Conservation (phyloP, 371 early-diverging fungal species). For the Circinella umbellata region DNA sequence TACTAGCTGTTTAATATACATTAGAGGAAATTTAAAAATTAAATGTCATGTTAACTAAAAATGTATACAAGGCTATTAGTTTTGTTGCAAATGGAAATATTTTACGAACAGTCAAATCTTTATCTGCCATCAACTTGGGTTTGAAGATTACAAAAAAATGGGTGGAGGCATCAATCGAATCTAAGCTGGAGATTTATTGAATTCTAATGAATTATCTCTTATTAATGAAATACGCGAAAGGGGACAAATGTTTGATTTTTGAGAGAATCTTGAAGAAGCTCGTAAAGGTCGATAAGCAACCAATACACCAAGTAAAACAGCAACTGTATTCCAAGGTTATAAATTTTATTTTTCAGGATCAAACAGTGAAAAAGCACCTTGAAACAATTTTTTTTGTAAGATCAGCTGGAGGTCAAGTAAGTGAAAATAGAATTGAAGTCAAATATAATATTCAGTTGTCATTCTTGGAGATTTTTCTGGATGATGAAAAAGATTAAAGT, state of each 20-base stretch:
- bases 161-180: conserved; percentile 19
- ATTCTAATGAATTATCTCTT: not conserved
- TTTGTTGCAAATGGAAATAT: conserved; percentile 22
- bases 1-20: too few relatives aligned
- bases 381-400: too few relatives aligned
- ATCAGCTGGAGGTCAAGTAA: too few relatives aligned
- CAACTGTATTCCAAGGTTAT: not conserved
- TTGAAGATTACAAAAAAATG: conserved; percentile 19
- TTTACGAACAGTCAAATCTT: conserved; percentile 27
- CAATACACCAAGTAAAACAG: not conserved
- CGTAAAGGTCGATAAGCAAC: not conserved
- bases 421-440: too few relatives aligned
- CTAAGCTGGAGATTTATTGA: conserved; percentile 4
- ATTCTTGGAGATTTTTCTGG: too few relatives aligned
- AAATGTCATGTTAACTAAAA: conserved; percentile 14
- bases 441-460: too few relatives aligned
- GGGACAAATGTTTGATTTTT: conserved; percentile 18
- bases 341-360: not conserved
- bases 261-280: conserved; percentile 14
- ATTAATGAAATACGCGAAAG: conserved; percentile 15
- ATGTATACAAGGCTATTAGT: conserved; percentile 20
- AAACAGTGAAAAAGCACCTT: not conserved
- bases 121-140: conserved; percentile 34
- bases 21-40: conserved; percentile 7
- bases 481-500: too few relatives aligned